Evolutionary conservation across 257 asterid species (phyloP).

Genomic region (Fraxinus cuspidata): DNA sequence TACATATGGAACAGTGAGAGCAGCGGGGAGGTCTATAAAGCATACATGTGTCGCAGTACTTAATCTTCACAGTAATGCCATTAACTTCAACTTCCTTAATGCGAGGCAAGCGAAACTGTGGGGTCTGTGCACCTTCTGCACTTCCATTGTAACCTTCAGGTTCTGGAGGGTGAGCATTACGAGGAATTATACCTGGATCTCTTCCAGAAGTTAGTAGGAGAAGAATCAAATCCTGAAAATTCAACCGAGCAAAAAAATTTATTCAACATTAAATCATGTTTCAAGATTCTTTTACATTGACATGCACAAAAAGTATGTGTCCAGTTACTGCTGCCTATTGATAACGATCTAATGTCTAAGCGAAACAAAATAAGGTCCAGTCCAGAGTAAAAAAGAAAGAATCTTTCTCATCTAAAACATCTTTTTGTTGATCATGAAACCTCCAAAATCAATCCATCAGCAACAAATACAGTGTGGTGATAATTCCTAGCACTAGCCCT

Average conservation of each 20-base stretch:
- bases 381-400: neutral
- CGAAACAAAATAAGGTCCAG: neutral
- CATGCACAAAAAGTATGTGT: conserved; percentile 1
- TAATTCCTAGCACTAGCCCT: neutral
- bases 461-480: neutral
- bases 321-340: neutral
- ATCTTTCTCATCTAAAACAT: neutral
- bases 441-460: neutral
- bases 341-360: neutral
- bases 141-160: conserved; percentile 85
- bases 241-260: neutral
- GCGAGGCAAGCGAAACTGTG: conserved; percentile 87
- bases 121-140: conserved; percentile 85
- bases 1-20: conserved; percentile 98
- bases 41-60: conserved; percentile 98
- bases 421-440: neutral
- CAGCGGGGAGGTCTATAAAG: conserved; percentile 98
- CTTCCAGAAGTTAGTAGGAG: conserved; percentile 94
- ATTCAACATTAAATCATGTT: neutral
- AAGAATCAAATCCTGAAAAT: conserved; percentile 79
- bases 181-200: conserved; percentile 98
- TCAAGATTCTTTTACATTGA: neutral
- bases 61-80: conserved; percentile 76
- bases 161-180: conserved; percentile 95
- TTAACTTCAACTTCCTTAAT: conserved; percentile 89